These are phyloP conservation scores for Moesziomyces globuligerus DNA, from an alignment of 1,284 basidiomycete species.

Conservation along the genomic window DNA sequence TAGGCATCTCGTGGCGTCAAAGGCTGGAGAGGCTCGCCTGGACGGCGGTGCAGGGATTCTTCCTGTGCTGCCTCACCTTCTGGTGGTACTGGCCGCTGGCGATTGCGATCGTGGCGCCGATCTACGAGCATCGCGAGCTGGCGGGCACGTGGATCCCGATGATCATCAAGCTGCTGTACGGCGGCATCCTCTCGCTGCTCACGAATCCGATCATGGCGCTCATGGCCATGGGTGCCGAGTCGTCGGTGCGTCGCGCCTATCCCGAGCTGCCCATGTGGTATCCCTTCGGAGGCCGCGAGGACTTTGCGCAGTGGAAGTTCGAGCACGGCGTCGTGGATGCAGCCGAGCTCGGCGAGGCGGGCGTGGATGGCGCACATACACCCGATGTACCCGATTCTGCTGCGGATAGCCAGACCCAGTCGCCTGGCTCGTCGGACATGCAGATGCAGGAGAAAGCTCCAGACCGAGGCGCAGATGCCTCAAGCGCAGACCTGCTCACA, in stretches of 20 bases:
- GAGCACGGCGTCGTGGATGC: constrained; percentile 30
- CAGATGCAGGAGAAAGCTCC: no score
- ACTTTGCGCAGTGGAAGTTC: constrained; percentile 37
- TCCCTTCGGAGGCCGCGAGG: constrained; percentile 36
- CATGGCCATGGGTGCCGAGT: constrained; percentile 63
- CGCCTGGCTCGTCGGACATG: constrained; percentile 13
- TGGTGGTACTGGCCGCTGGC: constrained; percentile 65
- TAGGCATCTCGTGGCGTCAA: constrained; percentile 49
- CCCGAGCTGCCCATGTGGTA: constrained; percentile 49
- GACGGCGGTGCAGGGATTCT: constrained; percentile 60
- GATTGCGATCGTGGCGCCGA: constrained; percentile 63
- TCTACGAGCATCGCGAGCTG: constrained; percentile 62
- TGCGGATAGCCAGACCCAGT: constrained; percentile 7
- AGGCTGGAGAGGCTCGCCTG: constrained; percentile 56
- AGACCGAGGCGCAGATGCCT: no score
- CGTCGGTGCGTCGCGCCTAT: constrained; percentile 49
- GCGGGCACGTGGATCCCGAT: constrained; percentile 63
- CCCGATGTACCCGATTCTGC: constrained; percentile 1
- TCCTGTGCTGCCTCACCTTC: constrained; percentile 53
- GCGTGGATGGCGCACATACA: background rate
- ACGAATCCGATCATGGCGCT: constrained; percentile 65
- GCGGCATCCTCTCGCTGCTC: constrained; percentile 54
- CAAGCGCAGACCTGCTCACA: background rate
- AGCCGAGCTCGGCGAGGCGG: constrained; percentile 8
- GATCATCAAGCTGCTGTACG: constrained; percentile 67